Base-by-base conservation (phyloP, 768 basidiomycete species). In the Auricularia heimuer region DNA sequence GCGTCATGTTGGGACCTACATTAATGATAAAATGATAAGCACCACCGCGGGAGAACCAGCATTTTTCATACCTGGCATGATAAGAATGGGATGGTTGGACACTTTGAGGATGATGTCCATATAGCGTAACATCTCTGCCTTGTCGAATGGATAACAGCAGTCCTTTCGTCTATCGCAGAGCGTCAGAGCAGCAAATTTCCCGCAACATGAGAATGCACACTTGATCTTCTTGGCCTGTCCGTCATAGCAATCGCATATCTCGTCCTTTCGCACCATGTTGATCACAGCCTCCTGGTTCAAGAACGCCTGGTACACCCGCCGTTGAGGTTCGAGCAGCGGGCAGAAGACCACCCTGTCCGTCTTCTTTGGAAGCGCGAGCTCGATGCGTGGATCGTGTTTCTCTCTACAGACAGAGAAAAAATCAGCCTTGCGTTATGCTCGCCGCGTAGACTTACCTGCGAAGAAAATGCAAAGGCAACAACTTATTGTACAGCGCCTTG, bases 331-430 rank as follows among this genome's bases (percentile, higher is more conserved):
- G 0, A 90, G 90, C 61, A 98, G 76, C 16, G 94, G 95, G 71
- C 96, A 99, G 70, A 98, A 96, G 4, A 97, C 92, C 14, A 98
- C 90, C 71, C 93, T 80, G 69, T 99, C 96, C 0, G 82, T 82
- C 78, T 99, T 99, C 67, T 81, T 80, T 1, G 96, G 96, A 2
- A 98, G 80, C 89, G 95, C 69, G 2, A 45, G 14, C 58, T 67
- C 35, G 12, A 36, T 44, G 58, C 62, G 12, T 66, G 1, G 67
- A 18, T 14, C n/a, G n/a, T 61, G 60, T 10, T 14, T 60, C 24
- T 60, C 56, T 29, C 56, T 29, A 14, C 39, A 42, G 39, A 8
- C 39, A 7, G 8, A 42, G 8, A 18, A 10, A 2, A 33, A 54
- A 51, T 61, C 24, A n/a, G 74, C 29, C 29, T 29, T 29, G 29